Base-by-base conservation (phyloP, 371 early-diverging fungal species). In the Fennellomyces sp. region DNA sequence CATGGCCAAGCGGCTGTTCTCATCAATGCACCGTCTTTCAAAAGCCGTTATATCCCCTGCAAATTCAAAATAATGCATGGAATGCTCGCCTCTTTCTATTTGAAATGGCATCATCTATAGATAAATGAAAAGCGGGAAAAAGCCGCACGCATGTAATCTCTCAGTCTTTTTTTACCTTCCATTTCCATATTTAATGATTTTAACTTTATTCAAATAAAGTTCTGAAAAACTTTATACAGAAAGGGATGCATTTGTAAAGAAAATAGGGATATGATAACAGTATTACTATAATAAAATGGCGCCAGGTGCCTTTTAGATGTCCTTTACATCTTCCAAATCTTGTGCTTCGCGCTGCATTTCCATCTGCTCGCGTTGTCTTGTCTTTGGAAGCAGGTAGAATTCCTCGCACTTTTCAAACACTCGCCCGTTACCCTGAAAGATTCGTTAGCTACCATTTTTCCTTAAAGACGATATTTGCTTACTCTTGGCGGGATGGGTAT, bases 401-500 rank as follows among this genome's bases (percentile, higher is more conserved):
- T 68, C 80, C 59, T 79, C 66, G 55, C 80, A 72, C 53, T 79
- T 79, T 31, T 79, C 80, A 67, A 64, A 79, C 4, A 72, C 60
- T 17, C 70, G 64, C 3, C 80, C 80, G 15, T 68, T 70, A 10
- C 80, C 80, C 71, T 75, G 50, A 10, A 15, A 39, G 29, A 26
- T 11, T 27, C 39, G 26, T 56, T 23, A 27, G 19, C 15, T 1
- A 23, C 15, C n/a, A n/a, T n/a, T n/a, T n/a, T n/a, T n/a, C n/a
- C n/a, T n/a, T n/a, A n/a, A n/a, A n/a, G n/a, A n/a, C n/a, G n/a
- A n/a, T n/a, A n/a, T n/a, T n/a, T n/a, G n/a, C 45, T 50, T 74
- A 71, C 75, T 58, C 61, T 75, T 23, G 85, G 85, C 26, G 85
- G 85, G 33, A 83, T 75, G 23, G 78, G 81, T 26, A 82, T 58